Conservation (phyloP, 1,284 basidiomycete genomes). For the Ceratorhiza oryzae-sativae region DNA sequence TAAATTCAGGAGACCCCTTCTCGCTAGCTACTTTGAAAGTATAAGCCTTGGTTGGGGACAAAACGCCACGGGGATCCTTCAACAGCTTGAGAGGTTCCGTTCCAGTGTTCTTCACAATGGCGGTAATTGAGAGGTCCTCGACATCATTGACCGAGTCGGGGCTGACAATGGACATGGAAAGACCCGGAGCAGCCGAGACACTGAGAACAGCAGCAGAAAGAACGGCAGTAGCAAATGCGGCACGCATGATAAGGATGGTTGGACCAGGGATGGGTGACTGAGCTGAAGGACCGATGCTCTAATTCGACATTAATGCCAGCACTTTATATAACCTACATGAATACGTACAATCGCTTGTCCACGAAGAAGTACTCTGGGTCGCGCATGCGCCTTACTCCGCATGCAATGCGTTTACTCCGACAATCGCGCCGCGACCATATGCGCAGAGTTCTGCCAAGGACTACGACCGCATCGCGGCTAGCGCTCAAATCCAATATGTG, state of each 20-base stretch:
- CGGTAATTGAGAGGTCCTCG: slow-evolving; percentile 54
- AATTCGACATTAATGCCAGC: not conserved
- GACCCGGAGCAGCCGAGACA: slow-evolving; percentile 33
- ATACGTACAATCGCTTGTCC: not conserved
- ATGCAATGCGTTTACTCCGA: not conserved
- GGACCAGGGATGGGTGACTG: not conserved
- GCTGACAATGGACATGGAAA: slow-evolving; percentile 44
- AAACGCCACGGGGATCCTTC: slow-evolving; percentile 56
- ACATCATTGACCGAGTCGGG: slow-evolving; percentile 53
- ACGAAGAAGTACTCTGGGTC: not conserved
- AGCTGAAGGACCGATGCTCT: not conserved
- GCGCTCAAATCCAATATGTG: not conserved
- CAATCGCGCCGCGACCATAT: slow-evolving; percentile 8
- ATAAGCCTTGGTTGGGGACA: slow-evolving; percentile 55
- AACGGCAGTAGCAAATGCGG: slow-evolving; percentile 15
- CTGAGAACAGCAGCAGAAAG: slow-evolving; percentile 18
- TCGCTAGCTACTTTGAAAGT: slow-evolving; percentile 55
- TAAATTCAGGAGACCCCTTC: slow-evolving; percentile 47
- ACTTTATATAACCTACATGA: not conserved
- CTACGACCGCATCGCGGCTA: not conserved
- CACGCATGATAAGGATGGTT: slow-evolving; percentile 4
- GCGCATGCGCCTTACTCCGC: slow-evolving; percentile 2
- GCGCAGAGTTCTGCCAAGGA: slow-evolving; percentile 20
- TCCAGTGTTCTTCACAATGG: slow-evolving; percentile 58
- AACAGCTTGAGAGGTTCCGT: slow-evolving; percentile 58